Conservation (phyloP, 192 early-diverging fungal species). For the Phycomyces nitens region DNA sequence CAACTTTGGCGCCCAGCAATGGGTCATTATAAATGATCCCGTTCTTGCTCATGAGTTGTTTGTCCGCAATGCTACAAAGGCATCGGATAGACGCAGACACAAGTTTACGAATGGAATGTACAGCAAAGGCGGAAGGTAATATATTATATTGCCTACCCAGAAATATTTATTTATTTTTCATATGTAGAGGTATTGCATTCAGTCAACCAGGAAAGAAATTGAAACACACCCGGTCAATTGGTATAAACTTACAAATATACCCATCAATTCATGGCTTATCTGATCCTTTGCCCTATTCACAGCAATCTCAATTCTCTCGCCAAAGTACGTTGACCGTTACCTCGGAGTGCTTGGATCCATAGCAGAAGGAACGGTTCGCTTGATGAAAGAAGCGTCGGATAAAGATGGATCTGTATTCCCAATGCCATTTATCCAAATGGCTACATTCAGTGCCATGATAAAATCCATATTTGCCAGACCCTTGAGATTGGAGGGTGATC, state of each 20-base stretch:
- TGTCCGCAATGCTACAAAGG: background rate
- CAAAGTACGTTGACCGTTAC: constrained; percentile 1
- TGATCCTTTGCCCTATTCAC: no score
- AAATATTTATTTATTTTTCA: background rate
- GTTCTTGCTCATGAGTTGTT: constrained; percentile 7
- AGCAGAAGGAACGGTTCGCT: background rate
- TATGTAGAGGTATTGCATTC: constrained; percentile 12
- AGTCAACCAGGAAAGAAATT: constrained; percentile 1
- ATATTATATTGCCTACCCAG: background rate
- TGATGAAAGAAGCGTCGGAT: background rate
- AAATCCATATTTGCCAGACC: background rate
- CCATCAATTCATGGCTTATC: no score
- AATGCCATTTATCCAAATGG: background rate
- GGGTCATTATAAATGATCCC: constrained; percentile 13
- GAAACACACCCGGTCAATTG: constrained; percentile 3
- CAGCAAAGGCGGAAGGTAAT: constrained; percentile 9
- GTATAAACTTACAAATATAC: background rate
- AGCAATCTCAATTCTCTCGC: background rate
- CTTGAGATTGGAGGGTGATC: background rate
- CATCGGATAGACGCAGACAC: constrained; percentile 3
- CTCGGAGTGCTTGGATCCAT: background rate
- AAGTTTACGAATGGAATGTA: constrained; percentile 6
- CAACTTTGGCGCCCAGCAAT: constrained; percentile 11
- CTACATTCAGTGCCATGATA: constrained; percentile 4
- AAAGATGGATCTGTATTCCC: background rate